Conservation (phyloP, 495 filamentous ascomycete species). For the Daldinia grandis region DNA sequence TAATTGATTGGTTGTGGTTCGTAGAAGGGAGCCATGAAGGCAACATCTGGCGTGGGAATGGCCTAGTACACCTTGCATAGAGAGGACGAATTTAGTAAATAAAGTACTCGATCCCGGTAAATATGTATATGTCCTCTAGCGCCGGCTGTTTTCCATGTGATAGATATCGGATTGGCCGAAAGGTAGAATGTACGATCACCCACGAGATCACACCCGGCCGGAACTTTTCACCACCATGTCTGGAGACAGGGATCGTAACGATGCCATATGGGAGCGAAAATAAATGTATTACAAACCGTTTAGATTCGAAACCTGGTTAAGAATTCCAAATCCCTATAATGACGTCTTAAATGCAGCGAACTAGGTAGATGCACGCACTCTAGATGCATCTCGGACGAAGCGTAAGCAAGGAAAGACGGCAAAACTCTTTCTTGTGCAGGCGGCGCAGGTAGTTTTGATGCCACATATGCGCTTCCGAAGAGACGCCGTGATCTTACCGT, state of each 20-base stretch:
- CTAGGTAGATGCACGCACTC: conserved; percentile 9
- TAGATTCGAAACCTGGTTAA: conserved; percentile 2
- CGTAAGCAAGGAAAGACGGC: neutral
- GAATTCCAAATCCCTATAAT: conserved; percentile 31
- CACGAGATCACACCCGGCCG: conserved; percentile 4
- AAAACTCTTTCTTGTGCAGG: neutral
- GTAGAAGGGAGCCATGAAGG: neutral
- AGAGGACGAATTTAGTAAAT: neutral
- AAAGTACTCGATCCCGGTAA: conserved; percentile 5
- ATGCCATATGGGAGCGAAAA: neutral
- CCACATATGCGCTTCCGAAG: conserved; percentile 6
- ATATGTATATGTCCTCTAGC: neutral
- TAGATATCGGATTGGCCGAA: neutral
- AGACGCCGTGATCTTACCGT: conserved; percentile 19
- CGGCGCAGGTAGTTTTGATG: neutral
- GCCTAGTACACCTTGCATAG: neutral
- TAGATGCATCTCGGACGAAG: neutral
- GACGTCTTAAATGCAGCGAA: conserved; percentile 18
- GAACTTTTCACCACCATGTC: neutral
- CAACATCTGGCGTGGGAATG: neutral
- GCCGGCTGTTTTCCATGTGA: conserved; percentile 12
- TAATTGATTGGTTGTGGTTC: conserved; percentile 13
- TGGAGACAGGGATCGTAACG: neutral
- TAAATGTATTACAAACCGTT: neutral
- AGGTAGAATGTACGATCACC: neutral